Percentiles rank a stretch among this genome's conserved stretches.
Conservation (phyloP, 768 basidiomycete genomes). For the Agaricus blazei region DNA sequence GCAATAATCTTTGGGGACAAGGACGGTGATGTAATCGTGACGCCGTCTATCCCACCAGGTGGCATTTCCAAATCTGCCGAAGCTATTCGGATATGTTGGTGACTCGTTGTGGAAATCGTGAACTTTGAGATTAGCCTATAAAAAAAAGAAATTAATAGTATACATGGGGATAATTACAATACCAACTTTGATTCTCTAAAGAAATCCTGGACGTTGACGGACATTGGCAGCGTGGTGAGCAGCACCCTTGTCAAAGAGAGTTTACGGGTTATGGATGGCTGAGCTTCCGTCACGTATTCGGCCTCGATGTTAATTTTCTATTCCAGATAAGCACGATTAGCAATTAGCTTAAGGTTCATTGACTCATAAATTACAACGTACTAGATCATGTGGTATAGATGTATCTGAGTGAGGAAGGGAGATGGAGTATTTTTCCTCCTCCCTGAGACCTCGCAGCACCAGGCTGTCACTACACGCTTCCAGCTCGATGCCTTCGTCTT, state of each 20-base stretch:
- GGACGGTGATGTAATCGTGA: slow-evolving; percentile 48
- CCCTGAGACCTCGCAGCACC: slow-evolving; percentile 41
- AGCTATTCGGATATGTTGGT: slow-evolving; percentile 73
- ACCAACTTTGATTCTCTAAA: slow-evolving; percentile 80
- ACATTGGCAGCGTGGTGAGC: slow-evolving; percentile 71
- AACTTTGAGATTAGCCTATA: slow-evolving; percentile 85
- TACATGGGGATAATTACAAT: not conserved
- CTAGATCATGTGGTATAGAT: slow-evolving; percentile 56
- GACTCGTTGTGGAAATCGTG: slow-evolving; percentile 76
- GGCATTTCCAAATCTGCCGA: slow-evolving; percentile 51
- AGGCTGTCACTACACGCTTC: slow-evolving; percentile 39
- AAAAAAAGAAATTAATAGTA: not conserved
- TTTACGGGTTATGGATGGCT: slow-evolving; percentile 48
- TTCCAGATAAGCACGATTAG: not conserved
- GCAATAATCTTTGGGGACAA: slow-evolving; percentile 46
- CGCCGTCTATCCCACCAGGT: slow-evolving; percentile 35
- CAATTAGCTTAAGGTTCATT: not conserved
- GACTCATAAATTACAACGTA: slow-evolving; percentile 24
- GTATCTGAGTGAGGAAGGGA: slow-evolving; percentile 64
- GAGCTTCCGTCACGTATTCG: slow-evolving; percentile 58
- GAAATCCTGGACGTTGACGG: slow-evolving; percentile 95
- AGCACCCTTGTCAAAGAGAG: slow-evolving; percentile 52
- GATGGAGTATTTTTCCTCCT: slow-evolving; percentile 41
- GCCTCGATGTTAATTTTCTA: slow-evolving; percentile 68
- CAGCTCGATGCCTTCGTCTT: slow-evolving; percentile 20